phyloP scores from a whole-genome alignment of 73 alveolate genomes.

The Breviolum minutum region DNA sequence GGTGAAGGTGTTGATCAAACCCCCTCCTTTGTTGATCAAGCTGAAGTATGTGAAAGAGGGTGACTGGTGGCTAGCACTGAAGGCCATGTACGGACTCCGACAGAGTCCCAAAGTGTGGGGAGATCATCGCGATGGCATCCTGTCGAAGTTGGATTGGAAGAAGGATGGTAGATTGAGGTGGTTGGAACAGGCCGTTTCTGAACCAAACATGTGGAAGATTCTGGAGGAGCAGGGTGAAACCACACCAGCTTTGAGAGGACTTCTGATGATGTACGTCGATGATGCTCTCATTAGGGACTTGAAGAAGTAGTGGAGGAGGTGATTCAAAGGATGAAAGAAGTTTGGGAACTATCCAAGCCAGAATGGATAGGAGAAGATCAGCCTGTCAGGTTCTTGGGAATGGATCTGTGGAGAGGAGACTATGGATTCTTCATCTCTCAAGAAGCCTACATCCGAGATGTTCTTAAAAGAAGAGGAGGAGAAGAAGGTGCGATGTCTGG shows the following conservation, averaged over 20 bases:
- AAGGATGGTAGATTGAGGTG: not conserved
- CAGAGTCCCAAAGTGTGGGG: not conserved
- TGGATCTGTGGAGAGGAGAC: not conserved
- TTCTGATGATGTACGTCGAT: not conserved
- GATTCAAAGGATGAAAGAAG: not conserved
- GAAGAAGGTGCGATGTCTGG: not conserved
- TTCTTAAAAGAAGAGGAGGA: not conserved
- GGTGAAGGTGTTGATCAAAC: not conserved
- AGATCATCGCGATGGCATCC: not conserved
- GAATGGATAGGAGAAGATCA: not conserved
- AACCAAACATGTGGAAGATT: not conserved
- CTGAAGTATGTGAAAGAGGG: not conserved
- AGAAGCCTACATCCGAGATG: not conserved
- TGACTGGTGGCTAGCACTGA: not conserved
- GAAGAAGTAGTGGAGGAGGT: not conserved
- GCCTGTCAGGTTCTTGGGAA: not conserved
- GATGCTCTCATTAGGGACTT: not conserved
- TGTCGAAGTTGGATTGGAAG: not conserved
- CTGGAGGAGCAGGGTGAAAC: not conserved
- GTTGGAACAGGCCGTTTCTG: not conserved
- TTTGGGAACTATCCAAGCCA: not conserved
- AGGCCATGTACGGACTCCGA: not conserved
- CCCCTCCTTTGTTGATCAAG: not conserved
- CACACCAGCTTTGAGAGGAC: not conserved
- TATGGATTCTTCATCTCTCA: not conserved